These are phyloP conservation scores for Ettlia oleoabundans DNA, from an alignment of 139 green algal genomes.

Conservation along the genomic window DNA sequence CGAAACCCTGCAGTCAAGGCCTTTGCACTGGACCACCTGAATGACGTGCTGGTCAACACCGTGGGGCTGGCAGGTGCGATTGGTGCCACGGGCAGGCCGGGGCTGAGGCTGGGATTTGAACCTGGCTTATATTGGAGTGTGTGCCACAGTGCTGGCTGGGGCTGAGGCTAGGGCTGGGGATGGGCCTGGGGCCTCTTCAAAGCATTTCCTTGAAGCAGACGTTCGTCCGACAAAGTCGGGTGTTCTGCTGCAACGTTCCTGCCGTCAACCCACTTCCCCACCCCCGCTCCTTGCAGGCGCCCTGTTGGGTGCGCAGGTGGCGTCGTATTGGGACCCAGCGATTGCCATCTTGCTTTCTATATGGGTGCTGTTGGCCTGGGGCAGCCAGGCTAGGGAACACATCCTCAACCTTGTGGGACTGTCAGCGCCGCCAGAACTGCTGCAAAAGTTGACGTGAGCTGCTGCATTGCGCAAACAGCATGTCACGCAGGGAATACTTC, in stretches of 20 bases:
- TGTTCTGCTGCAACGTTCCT: too few relatives aligned
- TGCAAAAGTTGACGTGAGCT: conserved; percentile 36
- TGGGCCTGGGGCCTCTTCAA: too few relatives aligned
- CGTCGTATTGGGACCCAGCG: conserved; percentile 56
- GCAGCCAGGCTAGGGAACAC: conserved; percentile 53
- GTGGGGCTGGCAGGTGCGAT: conserved; percentile 52
- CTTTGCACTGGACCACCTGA: conserved; percentile 69
- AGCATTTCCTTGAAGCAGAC: too few relatives aligned
- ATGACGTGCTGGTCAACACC: conserved; percentile 69
- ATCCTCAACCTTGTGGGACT: conserved; percentile 51
- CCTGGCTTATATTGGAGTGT: too few relatives aligned
- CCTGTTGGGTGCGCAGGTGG: conserved; percentile 49
- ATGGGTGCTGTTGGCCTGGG: conserved; percentile 64
- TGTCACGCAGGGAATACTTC: too few relatives aligned
- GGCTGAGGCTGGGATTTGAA: too few relatives aligned
- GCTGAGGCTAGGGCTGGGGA: too few relatives aligned
- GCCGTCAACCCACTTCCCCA: too few relatives aligned
- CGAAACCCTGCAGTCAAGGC: conserved; percentile 50
- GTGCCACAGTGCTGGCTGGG: too few relatives aligned
- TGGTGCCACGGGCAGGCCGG: too few relatives aligned
- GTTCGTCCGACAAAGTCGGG: too few relatives aligned
- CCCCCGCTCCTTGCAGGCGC: conserved; percentile 13
- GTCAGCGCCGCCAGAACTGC: conserved; percentile 34
- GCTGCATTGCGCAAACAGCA: too few relatives aligned
- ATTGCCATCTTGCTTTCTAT: conserved; percentile 58